phyloP scores from a whole-genome alignment of 2,329 filamentous ascomycete species.

The Botryotinia calthae region DNA sequence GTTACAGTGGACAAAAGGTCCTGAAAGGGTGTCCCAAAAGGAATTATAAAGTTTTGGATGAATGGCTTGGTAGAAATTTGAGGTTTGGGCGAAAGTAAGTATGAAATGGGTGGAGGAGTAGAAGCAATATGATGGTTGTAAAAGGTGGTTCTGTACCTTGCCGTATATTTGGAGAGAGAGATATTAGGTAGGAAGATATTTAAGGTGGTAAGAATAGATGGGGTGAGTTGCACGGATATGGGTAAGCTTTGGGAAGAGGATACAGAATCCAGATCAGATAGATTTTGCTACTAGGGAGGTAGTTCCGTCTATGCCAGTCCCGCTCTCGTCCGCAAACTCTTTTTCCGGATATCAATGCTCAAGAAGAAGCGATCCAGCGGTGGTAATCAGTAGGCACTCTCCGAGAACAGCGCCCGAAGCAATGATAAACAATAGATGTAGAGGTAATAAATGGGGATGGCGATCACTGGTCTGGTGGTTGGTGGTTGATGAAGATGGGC shows the following conservation, averaged over 20 bases:
- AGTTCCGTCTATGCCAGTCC: not conserved
- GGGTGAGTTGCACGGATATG: conserved; percentile 1
- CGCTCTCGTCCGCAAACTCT: not conserved
- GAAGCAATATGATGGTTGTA: not conserved
- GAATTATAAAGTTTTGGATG: conserved; percentile 11
- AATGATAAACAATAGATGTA: not conserved
- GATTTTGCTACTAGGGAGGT: not conserved
- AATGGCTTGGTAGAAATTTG: not conserved
- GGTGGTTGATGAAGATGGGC: not conserved
- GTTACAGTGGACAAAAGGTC: not conserved
- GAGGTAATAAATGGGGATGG: not conserved
- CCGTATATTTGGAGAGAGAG: conserved; percentile 1
- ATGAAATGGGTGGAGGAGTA: not conserved
- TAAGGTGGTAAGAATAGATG: conserved; percentile 4
- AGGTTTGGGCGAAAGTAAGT: not conserved
- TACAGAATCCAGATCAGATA: not conserved
- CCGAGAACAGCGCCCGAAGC: not conserved
- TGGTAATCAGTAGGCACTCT: not conserved
- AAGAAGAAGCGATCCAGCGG: not conserved
- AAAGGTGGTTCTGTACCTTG: not conserved
- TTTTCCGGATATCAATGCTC: not conserved
- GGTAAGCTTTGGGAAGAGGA: not conserved
- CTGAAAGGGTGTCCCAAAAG: not conserved
- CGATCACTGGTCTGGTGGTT: not conserved
- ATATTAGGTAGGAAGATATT: not conserved